These are phyloP conservation scores for Salix arbutifolia DNA, from an alignment of 345 rosid species.

Conservation along the genomic window DNA sequence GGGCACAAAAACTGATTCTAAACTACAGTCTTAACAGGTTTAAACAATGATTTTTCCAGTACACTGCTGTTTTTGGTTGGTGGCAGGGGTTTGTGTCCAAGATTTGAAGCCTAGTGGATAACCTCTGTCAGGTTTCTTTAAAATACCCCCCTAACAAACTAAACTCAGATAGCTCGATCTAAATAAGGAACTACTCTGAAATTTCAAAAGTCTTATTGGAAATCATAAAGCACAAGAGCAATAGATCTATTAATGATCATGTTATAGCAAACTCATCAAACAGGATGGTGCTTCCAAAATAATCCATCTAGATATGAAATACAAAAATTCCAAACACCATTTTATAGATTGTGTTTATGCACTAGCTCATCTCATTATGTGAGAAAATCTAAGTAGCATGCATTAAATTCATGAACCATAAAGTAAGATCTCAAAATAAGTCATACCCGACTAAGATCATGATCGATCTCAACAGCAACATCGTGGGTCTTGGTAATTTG, in stretches of 20 bases:
- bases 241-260: background rate
- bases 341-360: background rate
- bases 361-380: background rate
- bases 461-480: conserved; percentile 70
- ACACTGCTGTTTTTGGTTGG: background rate
- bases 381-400: background rate
- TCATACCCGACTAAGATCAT: conserved; percentile 87
- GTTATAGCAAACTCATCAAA: background rate
- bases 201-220: background rate
- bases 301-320: background rate
- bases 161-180: background rate
- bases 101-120: background rate
- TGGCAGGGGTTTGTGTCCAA: background rate
- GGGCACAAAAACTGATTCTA: background rate
- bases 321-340: background rate
- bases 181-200: background rate
- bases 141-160: background rate
- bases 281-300: background rate
- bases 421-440: background rate
- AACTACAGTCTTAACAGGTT: background rate
- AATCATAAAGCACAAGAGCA: background rate
- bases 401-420: background rate
- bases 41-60: background rate
- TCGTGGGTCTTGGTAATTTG: conserved; percentile 74
- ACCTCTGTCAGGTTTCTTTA: background rate